These are phyloP conservation scores for Eruca vesicaria DNA, from an alignment of 441 rosid genomes.

Conservation along the genomic window DNA sequence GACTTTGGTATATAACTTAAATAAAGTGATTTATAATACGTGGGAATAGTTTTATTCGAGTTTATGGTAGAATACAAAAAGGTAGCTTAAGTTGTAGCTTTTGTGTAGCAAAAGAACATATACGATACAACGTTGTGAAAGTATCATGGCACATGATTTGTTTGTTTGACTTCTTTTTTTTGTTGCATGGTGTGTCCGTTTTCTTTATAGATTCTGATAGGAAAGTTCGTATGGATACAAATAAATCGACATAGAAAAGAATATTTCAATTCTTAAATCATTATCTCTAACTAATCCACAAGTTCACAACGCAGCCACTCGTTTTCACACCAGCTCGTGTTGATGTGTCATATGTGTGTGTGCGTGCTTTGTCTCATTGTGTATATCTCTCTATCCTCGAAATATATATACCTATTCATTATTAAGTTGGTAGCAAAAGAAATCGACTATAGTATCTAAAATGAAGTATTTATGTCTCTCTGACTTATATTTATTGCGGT, in stretches of 20 bases:
- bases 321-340: conserved; percentile 24
- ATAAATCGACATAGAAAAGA: neutral
- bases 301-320: conserved; percentile 20
- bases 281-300: conserved; percentile 32
- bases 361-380: conserved; percentile 16
- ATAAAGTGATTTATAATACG: neutral
- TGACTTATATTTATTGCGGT: conserved; percentile 6
- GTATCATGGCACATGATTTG: conserved; percentile 5
- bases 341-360: conserved; percentile 9
- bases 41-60: neutral
- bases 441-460: neutral
- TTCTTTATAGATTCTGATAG: neutral
- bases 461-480: conserved; percentile 5
- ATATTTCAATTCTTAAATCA: conserved; percentile 25
- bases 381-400: conserved; percentile 14
- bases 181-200: conserved; percentile 7
- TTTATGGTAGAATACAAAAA: neutral
- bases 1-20: neutral
- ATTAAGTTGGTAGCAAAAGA: neutral
- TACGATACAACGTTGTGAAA: conserved; percentile 9
- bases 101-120: neutral
- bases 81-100: neutral
- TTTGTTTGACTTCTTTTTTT: conserved; percentile 27
- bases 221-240: conserved; percentile 7
- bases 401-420: neutral